These are phyloP conservation scores for Penicillium verhagenii DNA, from an alignment of 495 filamentous ascomycete genomes.

Conservation along the genomic window DNA sequence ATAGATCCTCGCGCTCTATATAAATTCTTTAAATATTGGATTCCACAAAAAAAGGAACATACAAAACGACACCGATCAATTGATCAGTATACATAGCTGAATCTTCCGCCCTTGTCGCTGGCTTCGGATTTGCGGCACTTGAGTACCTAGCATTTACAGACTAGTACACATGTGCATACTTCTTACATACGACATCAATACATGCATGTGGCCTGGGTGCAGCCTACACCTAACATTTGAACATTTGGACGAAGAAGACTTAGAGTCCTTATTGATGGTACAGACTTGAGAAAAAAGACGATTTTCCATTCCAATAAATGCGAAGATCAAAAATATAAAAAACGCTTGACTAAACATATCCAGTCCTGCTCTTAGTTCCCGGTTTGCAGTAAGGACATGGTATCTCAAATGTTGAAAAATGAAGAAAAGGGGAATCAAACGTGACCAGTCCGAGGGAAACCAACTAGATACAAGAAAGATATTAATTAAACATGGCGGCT, in stretches of 20 bases:
- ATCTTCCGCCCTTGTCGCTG: no score
- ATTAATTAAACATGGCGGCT: slow-evolving; percentile 8
- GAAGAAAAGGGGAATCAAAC: slow-evolving; percentile 11
- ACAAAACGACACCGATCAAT: no score
- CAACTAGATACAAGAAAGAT: slow-evolving; percentile 33
- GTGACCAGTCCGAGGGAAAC: slow-evolving; percentile 9
- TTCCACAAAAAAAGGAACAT: no score
- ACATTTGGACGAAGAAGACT: no score
- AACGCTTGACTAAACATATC: slow-evolving; percentile 5
- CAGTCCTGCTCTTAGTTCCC: slow-evolving; percentile 14
- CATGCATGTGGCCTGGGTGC: no score
- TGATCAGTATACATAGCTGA: no score
- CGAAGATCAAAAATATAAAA: slow-evolving; percentile 8
- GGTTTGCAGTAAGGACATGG: slow-evolving; percentile 26
- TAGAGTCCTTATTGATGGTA: no score
- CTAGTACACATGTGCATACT: no score
- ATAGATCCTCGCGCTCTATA: slow-evolving; percentile 6
- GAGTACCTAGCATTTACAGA: no score
- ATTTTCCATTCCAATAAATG: slow-evolving; percentile 20
- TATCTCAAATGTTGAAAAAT: slow-evolving; percentile 32
- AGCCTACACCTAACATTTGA: no score
- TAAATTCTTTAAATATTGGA: not conserved
- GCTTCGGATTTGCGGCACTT: no score
- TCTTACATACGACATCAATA: no score
- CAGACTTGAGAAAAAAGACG: slow-evolving; percentile 6